Conservation (phyloP, 2,329 filamentous ascomycete species). For the Pseudogymnoascus sp. region DNA sequence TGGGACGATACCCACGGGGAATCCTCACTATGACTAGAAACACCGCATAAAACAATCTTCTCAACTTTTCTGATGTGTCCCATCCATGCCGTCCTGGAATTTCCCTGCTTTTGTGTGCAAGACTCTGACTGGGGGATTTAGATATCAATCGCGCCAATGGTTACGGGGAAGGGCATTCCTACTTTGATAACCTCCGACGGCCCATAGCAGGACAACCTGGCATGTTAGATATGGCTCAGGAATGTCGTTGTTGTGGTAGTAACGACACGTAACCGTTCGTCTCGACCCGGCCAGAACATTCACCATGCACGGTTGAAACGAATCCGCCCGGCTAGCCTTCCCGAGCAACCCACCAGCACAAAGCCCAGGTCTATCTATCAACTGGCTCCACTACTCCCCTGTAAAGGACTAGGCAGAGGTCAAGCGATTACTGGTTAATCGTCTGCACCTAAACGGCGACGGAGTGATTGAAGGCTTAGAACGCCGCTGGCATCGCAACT, state of each 20-base stretch:
- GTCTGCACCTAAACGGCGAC: background rate
- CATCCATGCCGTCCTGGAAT: background rate
- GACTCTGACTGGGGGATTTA: background rate
- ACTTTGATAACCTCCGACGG: background rate
- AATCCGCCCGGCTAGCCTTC: background rate
- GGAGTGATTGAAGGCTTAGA: background rate
- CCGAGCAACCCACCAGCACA: background rate
- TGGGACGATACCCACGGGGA: constrained; percentile 23
- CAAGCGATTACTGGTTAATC: background rate
- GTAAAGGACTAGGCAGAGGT: background rate
- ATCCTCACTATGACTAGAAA: constrained; percentile 44
- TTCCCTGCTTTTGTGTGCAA: background rate
- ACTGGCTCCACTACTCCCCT: background rate
- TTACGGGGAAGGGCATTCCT: background rate
- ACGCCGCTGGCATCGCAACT: background rate
- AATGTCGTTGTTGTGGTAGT: background rate
- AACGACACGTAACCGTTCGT: background rate
- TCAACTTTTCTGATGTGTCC: constrained; percentile 49
- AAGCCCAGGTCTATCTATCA: background rate
- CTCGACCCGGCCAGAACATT: background rate
- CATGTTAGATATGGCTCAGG: background rate
- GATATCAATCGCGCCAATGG: background rate
- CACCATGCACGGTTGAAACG: background rate
- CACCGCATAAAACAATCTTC: constrained; percentile 59
- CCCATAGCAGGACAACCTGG: background rate